These are phyloP conservation scores for Urostyla sp. DNA, from an alignment of 73 alveolate species.

Conservation along the genomic window DNA sequence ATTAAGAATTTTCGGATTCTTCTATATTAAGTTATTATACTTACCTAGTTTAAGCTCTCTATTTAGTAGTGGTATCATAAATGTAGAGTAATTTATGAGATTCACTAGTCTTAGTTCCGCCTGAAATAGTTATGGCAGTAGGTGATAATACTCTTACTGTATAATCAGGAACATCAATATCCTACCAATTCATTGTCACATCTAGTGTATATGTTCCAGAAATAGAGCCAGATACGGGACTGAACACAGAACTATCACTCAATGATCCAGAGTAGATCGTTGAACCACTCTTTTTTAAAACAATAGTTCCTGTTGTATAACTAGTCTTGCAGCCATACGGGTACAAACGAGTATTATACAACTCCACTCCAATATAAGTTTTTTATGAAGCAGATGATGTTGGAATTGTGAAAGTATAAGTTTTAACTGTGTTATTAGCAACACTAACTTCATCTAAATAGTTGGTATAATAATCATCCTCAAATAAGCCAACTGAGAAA, in stretches of 20 bases:
- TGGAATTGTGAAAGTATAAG: slow-evolving; percentile 24
- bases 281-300: not conserved
- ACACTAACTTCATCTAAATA: slow-evolving; percentile 13
- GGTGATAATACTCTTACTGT: slow-evolving; percentile 8
- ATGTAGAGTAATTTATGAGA: no score
- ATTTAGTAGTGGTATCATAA: no score
- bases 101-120: no score
- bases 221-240: slow-evolving; percentile 22
- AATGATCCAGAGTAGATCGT: not conserved
- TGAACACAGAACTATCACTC: slow-evolving; percentile 16
- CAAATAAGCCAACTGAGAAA: slow-evolving; percentile 20
- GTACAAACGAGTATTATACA: slow-evolving; percentile 42
- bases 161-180: slow-evolving; percentile 33
- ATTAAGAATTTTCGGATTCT: no score
- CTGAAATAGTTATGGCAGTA: no score
- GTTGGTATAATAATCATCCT: not conserved
- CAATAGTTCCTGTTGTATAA: not conserved
- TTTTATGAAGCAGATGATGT: slow-evolving; percentile 16
- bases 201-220: slow-evolving; percentile 39
- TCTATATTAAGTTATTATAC: no score
- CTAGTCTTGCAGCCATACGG: slow-evolving; percentile 39
- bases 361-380: slow-evolving; percentile 36
- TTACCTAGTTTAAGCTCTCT: no score
- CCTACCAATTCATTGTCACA: slow-evolving; percentile 16
- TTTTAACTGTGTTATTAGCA: not conserved